A percentile compares a stretch with the other conserved stretches of the same genome.
Conservation (phyloP, 495 filamentous ascomycete genomes). For the Astrothelium macrocarpum region DNA sequence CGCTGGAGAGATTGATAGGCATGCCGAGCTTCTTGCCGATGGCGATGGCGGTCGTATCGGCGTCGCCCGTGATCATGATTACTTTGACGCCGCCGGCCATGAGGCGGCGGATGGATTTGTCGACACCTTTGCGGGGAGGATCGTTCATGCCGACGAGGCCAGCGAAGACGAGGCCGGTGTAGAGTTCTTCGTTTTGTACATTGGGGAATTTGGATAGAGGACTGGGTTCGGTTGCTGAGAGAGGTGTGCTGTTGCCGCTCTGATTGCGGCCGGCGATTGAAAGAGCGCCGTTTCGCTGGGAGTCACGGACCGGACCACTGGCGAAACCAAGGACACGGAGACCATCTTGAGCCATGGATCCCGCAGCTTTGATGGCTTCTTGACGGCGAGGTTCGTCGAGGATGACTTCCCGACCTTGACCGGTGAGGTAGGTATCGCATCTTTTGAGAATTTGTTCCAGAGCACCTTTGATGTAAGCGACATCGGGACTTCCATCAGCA, state of each 20-base stretch:
- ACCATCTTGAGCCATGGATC: slow-evolving; percentile 85
- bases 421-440: slow-evolving; percentile 84
- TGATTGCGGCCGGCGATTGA: slow-evolving; percentile 29
- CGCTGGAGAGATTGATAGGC: slow-evolving; percentile 45
- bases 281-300: slow-evolving; percentile 25
- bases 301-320: slow-evolving; percentile 48
- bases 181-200: slow-evolving; percentile 56
- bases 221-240: slow-evolving; percentile 16
- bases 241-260: slow-evolving; percentile 39
- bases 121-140: slow-evolving; percentile 80
- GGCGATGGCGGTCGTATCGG: slow-evolving; percentile 85
- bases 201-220: slow-evolving; percentile 17
- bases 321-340: slow-evolving; percentile 87
- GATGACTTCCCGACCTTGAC: slow-evolving; percentile 76
- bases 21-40: slow-evolving; percentile 92
- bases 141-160: slow-evolving; percentile 96
- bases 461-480: slow-evolving; percentile 91
- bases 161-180: slow-evolving; percentile 76
- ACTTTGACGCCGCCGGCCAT: slow-evolving; percentile 92
- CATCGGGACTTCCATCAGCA: slow-evolving; percentile 46
- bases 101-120: slow-evolving; percentile 76
- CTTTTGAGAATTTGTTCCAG: slow-evolving; percentile 76
- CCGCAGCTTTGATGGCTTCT: slow-evolving; percentile 69
- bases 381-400: slow-evolving; percentile 69
- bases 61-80: slow-evolving; percentile 98